Evolutionary conservation across 2,329 filamentous ascomycete species (phyloP), one percentile per base, ranked within the genome.

Genomic region (Fusarium sambucinum): DNA sequence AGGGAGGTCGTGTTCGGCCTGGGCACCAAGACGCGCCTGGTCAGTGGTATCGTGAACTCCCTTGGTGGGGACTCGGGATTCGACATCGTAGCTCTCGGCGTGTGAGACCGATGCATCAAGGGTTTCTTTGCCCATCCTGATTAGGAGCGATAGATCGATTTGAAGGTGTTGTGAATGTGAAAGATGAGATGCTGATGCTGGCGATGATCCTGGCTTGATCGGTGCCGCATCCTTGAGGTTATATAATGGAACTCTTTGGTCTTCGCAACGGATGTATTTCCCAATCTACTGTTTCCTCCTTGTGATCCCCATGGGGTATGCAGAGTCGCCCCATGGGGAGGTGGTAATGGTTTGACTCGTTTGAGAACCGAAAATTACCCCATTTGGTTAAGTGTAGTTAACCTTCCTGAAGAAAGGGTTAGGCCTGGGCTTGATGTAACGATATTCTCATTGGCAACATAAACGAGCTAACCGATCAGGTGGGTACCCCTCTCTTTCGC

Each of bases 1-100:
- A 9, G 70, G 67, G 3, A 76, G 67, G 29, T 69, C 70, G 38
- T 78, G 76, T 46, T 76, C 73, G 6, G 62, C 62, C 6, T 65
- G 54, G 5, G 62, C 54, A 14, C 57, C 66, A 19, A 69, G 66
- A 44, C 66, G 54, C 27, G 61, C 62, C 6, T 66, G 59, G 11
- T 63, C 61, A 17, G 58, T 62, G 2, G 62, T 65, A 6, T 65
- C 60, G 13, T 65, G 60, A 2, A 42, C 46, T 19, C 38, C 50
- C 1, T 32, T 32, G 19, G 48, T 65, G 14, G 46, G 35, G 3
- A 56, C 51, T 3, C 47, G 42, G 8, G 60, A 60, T 5, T 65
- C 62, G 21, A 60, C 21, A 45, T 65, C 62, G 35, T 48, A 42
- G 59, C 40, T 47, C 4, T 63, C 59, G 32, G 62, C 62, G 42